Evolutionary conservation across 768 basidiomycete genomes (phyloP).

Genomic region (Termitomyces sp.): DNA sequence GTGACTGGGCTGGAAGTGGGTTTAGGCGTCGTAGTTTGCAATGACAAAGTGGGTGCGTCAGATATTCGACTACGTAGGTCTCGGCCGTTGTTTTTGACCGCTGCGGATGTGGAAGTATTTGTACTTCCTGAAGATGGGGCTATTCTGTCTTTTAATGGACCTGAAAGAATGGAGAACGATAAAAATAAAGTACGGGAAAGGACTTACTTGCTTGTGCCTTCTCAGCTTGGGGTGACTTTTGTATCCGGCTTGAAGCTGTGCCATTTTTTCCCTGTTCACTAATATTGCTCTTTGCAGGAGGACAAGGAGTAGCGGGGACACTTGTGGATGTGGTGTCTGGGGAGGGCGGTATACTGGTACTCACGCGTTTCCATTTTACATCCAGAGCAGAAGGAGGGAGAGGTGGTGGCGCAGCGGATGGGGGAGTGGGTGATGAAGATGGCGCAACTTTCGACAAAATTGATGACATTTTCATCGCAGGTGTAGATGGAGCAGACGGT

Average conservation of each 20-base stretch:
- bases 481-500: constrained; percentile 13
- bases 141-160: constrained; percentile 12
- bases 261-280: neutral
- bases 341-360: constrained; percentile 1
- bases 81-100: constrained; percentile 3
- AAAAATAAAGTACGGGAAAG: neutral
- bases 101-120: neutral
- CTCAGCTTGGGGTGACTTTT: neutral
- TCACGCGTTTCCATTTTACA: constrained; percentile 31
- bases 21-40: neutral
- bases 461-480: neutral
- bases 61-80: constrained; percentile 15
- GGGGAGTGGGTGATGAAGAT: constrained; percentile 24
- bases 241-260: neutral
- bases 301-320: neutral
- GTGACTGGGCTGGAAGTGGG: neutral
- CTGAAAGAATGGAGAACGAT: neutral
- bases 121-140: neutral
- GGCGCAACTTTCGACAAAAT: constrained; percentile 19
- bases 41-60: neutral
- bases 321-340: constrained; percentile 2
- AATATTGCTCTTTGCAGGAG: neutral
- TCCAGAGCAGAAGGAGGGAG: constrained; percentile 1
- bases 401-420: constrained; percentile 16
- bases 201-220: constrained; percentile 11